Evolutionary conservation across 495 filamentous ascomycete genomes (phyloP).

Genomic region (Lentithecium fluviatile): DNA sequence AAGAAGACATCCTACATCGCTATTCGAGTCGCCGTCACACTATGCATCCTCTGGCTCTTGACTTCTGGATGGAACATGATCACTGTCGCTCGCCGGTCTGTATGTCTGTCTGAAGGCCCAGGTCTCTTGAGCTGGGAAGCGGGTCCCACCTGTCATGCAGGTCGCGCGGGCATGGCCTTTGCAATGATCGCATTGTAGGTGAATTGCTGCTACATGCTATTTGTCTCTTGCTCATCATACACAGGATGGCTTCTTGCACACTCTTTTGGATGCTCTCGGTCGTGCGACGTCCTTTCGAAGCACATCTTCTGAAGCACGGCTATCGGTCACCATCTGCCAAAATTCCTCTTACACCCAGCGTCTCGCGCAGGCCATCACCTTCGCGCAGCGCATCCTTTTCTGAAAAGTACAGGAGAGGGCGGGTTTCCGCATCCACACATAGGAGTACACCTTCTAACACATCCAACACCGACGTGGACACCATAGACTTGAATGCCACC

Average conservation of each 20-base stretch:
- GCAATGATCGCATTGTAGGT: constrained; percentile 34
- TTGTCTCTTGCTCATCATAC: background rate
- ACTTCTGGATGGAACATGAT: constrained; percentile 37
- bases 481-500: constrained; percentile 14
- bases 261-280: constrained; percentile 34
- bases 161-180: constrained; percentile 18
- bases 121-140: constrained; percentile 21
- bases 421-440: constrained; percentile 23
- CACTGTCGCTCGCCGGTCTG: constrained; percentile 27
- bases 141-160: constrained; percentile 25
- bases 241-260: constrained; percentile 29
- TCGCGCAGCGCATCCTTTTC: constrained; percentile 27
- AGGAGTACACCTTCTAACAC: constrained; percentile 20
- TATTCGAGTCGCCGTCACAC: constrained; percentile 27
- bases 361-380: constrained; percentile 16
- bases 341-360: constrained; percentile 11
- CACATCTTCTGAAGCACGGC: constrained; percentile 26
- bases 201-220: background rate
- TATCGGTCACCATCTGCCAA: constrained; percentile 5
- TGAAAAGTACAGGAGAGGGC: constrained; percentile 16
- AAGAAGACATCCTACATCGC: constrained; percentile 35
- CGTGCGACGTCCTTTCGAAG: constrained; percentile 36
- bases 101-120: constrained; percentile 20
- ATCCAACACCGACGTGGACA: constrained; percentile 29
- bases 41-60: constrained; percentile 36